Evolutionary conservation across 139 green algal species (phyloP), one percentile per base, ranked within the genome.

Genomic region (Chlamydomonas eustigma): DNA sequence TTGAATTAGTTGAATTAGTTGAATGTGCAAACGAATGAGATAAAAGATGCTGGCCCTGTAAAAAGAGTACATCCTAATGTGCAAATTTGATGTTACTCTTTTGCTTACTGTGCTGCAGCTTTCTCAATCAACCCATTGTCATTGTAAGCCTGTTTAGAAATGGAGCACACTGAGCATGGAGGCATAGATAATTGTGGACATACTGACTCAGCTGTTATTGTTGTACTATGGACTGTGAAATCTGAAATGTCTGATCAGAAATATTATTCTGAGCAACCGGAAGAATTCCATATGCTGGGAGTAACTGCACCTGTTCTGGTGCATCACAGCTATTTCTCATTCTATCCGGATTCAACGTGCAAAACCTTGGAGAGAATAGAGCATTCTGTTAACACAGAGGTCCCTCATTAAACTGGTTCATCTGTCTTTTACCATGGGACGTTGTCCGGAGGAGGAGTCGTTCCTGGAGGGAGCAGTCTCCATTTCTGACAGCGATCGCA

Each of bases 401-500:
- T n/a, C 28, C 28, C 12, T 37, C 28, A n/a, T 37, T 31, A 5
- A 6, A 33, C 58, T 37, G 6, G 18, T 5, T 30, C 65, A 72
- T 39, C 22, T 12, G 12, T 58, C 44, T 58, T 34, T 33, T 34
- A 72, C 65, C 65, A 72, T 39, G 65, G 65, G 33, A 72, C 65
- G 22, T 72, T 72, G 65, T 72, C 65, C 5, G 65, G 34, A 44
- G 65, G 65, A 18, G 65, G 65, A 6, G 65, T 38, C 33, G 65
- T 50, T 6, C 65, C 65, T 37, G 65, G 65, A n/a, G 65, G 65
- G 33, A 72, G 31, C 24, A 72, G 65, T 34, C 65, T 72, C 65
- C 65, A 72, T 31, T 72, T 72, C 65, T 72, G 65, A 22, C 65
- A 72, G 3, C 34, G 32, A 22, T 72, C 65, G 28, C 65, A 72